phyloP scores from a whole-genome alignment of 176 grass and related monocot genomes.

The Saccharum spontaneum region DNA sequence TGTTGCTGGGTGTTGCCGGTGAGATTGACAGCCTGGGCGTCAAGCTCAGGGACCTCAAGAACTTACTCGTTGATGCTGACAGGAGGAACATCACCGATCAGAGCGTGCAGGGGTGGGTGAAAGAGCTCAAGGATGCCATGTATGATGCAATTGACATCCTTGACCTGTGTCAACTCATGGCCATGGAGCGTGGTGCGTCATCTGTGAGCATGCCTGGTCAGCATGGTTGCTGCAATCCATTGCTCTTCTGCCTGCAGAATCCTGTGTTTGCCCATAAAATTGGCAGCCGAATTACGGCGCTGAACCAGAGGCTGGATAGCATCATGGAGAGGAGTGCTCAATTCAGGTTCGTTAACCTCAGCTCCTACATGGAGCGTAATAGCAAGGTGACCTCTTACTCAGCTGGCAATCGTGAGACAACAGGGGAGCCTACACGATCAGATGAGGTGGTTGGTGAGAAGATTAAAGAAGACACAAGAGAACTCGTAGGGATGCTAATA shows the following conservation, averaged over 20 bases:
- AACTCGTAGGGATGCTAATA: not conserved
- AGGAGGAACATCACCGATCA: not conserved
- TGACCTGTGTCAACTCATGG: not conserved
- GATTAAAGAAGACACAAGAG: not conserved
- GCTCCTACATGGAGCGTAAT: not conserved
- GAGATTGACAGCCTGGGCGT: conserved; percentile 25
- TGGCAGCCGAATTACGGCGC: not conserved
- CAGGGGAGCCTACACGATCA: not conserved
- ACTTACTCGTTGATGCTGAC: conserved; percentile 17
- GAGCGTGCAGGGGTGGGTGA: not conserved
- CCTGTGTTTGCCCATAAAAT: not conserved
- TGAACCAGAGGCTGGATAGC: not conserved
- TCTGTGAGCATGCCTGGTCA: too few relatives aligned
- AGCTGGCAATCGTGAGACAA: not conserved
- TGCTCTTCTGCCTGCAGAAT: not conserved
- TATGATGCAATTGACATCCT: not conserved
- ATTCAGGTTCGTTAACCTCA: not conserved
- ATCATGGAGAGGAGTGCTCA: not conserved
- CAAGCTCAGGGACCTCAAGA: not conserved
- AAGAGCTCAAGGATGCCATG: not conserved
- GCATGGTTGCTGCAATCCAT: not conserved
- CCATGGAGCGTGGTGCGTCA: not conserved
- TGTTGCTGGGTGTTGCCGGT: not conserved
- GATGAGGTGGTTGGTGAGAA: not conserved
- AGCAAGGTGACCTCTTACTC: not conserved